Base-by-base conservation (phyloP, 176 grass and related monocot species). In the Juncus effusus region DNA sequence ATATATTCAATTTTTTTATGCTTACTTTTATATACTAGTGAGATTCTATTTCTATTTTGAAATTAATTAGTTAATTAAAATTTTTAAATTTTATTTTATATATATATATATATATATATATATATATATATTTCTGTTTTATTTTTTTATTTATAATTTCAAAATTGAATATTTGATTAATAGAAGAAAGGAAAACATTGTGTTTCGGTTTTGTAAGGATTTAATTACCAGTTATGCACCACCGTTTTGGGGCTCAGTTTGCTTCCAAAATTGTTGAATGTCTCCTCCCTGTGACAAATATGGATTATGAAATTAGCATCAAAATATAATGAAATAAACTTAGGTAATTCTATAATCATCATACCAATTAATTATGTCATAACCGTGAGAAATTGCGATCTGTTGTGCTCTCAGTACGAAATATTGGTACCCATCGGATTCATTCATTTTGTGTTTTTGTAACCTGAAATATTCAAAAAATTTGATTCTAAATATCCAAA, bases 381-480 rank as follows among this genome's bases (percentile, higher is more conserved):
- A 96, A 57, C 91, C 91, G 73, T 96, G 84, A 75, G 91, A 96
- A 56, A 90, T 60, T 76, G 91, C 91, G 77, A 87, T 90, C 61
- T 90, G 77, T 80, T 96, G 91, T 52, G 84, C 80, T 77, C 81
- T 80, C 41, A 90, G 84, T 54, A 96, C 91, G 69, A 96, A 96
- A 84, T 83, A 84, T 74, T 76, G 81, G 64, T 96, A 96, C 62
- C 74, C 87, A 28, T 87, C 81, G 41, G 84, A 78, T 84, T 66
- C 81, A 15, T 83, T 90, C 87, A 96, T 80, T 54, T 84, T 79
- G 61, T 75, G 79, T 59, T 90, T 62, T 69, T 78, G 63, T 76
- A 87, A 80, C 91, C 87, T 96, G 73, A 71, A 65, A 74, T 74
- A 81, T 79, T 86, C 69, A 56, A 60, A 45, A 13, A 9, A 64